Percentiles rank a stretch among this genome's conserved stretches.
Evolutionary conservation across 1,284 basidiomycete genomes (phyloP).

Genomic region (Cryptococcus neoformans): DNA sequence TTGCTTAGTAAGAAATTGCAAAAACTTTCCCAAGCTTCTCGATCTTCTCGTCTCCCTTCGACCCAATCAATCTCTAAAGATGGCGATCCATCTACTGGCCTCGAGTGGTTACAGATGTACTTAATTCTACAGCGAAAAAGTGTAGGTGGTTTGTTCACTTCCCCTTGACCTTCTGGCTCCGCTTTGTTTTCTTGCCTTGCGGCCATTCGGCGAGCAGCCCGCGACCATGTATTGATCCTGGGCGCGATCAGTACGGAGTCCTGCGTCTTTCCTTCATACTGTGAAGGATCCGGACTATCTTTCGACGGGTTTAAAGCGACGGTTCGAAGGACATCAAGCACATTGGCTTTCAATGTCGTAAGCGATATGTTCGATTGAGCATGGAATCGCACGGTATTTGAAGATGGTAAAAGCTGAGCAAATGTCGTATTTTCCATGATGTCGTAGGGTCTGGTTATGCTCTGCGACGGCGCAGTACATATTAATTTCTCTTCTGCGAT

Average conservation of each 20-base stretch:
- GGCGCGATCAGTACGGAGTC: constrained; percentile 47
- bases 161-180: not conserved
- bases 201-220: constrained; percentile 57
- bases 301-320: constrained; percentile 7
- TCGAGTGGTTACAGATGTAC: not conserved
- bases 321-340: constrained; percentile 16
- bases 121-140: not conserved
- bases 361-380: constrained; percentile 46
- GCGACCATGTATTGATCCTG: constrained; percentile 66
- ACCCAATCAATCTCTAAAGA: constrained; percentile 54
- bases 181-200: constrained; percentile 38
- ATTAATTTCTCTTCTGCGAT: no score
- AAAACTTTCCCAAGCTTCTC: constrained; percentile 57
- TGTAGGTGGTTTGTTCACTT: not conserved
- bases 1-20: constrained; percentile 58
- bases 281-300: not conserved
- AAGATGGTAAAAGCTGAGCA: constrained; percentile 54
- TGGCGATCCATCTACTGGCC: not conserved
- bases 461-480: constrained; percentile 8
- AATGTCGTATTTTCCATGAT: constrained; percentile 54
- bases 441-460: constrained; percentile 16
- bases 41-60: constrained; percentile 53
- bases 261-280: not conserved
- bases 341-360: constrained; percentile 34
- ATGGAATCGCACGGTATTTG: constrained; percentile 28